Evolutionary conservation across 2,329 filamentous ascomycete species (phyloP).

Genomic region (Penicillium sp.): DNA sequence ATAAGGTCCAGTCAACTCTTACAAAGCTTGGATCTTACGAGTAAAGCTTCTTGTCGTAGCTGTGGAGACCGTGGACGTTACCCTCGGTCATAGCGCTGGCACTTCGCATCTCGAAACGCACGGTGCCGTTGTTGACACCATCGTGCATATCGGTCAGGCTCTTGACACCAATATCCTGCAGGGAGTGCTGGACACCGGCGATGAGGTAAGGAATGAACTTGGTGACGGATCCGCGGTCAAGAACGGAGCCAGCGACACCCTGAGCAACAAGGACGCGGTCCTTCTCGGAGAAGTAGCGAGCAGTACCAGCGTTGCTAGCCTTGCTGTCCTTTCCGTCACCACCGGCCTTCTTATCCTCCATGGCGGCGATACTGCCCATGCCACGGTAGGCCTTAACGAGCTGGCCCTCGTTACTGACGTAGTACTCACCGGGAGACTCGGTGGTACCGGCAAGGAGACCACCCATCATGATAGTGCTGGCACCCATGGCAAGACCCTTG

Average conservation of each 20-base stretch:
- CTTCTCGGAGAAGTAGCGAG: constrained; percentile 96
- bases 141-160: constrained; percentile 76
- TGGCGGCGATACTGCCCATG: constrained; percentile 98
- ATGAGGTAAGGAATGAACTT: constrained; percentile 97
- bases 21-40: constrained; percentile 56
- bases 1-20: constrained; percentile 15
- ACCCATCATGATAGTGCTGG: constrained; percentile 98
- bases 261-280: constrained; percentile 94
- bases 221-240: constrained; percentile 69
- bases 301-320: constrained; percentile 83
- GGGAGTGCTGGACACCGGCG: constrained; percentile 92
- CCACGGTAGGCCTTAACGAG: constrained; percentile 98
- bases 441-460: constrained; percentile 95
- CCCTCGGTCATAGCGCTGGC: constrained; percentile 95
- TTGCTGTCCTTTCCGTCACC: constrained; percentile 67
- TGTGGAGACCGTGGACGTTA: constrained; percentile 93
- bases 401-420: constrained; percentile 93
- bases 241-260: constrained; percentile 76
- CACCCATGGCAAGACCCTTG: constrained; percentile 92
- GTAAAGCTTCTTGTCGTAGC: constrained; percentile 99
- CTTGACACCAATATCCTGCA: constrained; percentile 90
- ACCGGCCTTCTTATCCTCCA: constrained; percentile 98
- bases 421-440: constrained; percentile 94
- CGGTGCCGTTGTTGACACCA: constrained; percentile 68
- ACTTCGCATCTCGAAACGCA: constrained; percentile 92